Percentiles rank a stretch among this genome's conserved stretches.
Conservation (phyloP, 192 early-diverging fungal species). For the Coemansia sp. region DNA sequence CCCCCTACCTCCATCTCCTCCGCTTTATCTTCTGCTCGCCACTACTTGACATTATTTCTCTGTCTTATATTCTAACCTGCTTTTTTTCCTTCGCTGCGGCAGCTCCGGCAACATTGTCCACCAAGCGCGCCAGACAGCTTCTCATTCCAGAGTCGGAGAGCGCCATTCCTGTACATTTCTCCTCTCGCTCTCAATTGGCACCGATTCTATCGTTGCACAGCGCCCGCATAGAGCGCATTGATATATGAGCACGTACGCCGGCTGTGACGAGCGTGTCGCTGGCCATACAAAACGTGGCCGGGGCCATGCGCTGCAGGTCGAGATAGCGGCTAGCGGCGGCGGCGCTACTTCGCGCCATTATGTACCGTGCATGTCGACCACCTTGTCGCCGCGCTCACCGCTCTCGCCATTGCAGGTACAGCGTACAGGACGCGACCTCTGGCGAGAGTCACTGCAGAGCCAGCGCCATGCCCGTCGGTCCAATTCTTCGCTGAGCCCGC, state of each 20-base stretch:
- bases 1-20: background rate
- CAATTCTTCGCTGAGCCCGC: constrained; percentile 2
- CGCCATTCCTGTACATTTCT: constrained; percentile 3
- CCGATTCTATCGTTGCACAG: background rate
- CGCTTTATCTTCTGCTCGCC: constrained; percentile 4
- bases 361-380: constrained; percentile 13
- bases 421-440: constrained; percentile 4
- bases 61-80: background rate
- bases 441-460: constrained; percentile 14
- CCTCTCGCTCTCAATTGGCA: background rate
- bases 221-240: background rate
- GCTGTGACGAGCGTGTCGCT: background rate
- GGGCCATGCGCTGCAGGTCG: constrained; percentile 1
- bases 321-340: background rate
- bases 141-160: background rate
- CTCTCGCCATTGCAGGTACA: constrained; percentile 10
- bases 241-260: background rate
- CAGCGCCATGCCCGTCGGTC: constrained; percentile 8
- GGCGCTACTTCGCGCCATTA: constrained; percentile 5
- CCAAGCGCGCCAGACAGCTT: constrained; percentile 1
- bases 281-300: background rate
- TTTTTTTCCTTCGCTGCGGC: background rate
- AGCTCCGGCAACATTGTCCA: background rate
- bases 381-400: constrained; percentile 23
- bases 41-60: constrained; percentile 6